phyloP scores from a whole-genome alignment of 257 asterid genomes.

The Petrea volubilis region DNA sequence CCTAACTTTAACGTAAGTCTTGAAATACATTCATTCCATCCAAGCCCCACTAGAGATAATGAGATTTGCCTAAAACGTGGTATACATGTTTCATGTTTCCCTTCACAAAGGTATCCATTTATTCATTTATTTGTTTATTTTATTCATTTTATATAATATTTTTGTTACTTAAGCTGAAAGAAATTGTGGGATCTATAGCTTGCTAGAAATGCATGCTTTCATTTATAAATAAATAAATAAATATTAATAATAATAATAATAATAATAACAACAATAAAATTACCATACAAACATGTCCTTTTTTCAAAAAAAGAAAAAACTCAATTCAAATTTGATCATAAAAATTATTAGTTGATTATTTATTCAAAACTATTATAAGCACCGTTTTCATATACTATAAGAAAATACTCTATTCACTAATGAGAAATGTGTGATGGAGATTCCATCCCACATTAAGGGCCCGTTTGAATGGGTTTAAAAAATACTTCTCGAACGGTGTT shows the following conservation, averaged over 20 bases:
- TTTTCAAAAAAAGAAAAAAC: no score
- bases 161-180: no score
- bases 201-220: neutral
- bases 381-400: neutral
- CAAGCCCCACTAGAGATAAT: neutral
- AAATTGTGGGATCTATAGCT: neutral
- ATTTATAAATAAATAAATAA: neutral
- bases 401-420: no score
- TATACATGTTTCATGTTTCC: neutral
- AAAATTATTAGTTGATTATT: neutral
- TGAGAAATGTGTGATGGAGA: no score
- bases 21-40: neutral
- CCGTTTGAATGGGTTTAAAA: no score
- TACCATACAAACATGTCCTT: neutral
- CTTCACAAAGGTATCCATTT: neutral
- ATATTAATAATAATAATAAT: no score
- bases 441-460: no score
- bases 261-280: neutral
- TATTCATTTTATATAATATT: neutral
- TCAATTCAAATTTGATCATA: neutral
- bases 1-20: neutral
- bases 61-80: neutral
- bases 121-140: neutral
- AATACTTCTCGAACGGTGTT: no score
- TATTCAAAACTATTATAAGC: neutral